These are phyloP conservation scores for Jackrogersella minutella DNA, from an alignment of 495 filamentous ascomycete genomes.

Conservation along the genomic window DNA sequence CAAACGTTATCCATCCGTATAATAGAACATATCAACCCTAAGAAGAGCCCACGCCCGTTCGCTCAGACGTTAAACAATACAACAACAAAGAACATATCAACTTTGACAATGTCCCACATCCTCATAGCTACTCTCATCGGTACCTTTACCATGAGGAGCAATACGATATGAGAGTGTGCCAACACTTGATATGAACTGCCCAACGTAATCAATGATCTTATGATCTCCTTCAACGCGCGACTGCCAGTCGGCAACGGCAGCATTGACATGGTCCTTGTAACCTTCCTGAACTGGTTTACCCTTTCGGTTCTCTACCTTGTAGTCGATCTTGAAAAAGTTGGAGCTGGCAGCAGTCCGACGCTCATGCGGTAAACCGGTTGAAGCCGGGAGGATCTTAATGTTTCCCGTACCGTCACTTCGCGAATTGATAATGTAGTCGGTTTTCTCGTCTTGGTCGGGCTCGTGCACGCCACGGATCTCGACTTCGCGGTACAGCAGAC, in stretches of 20 bases:
- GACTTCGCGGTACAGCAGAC: not conserved
- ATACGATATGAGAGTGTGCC: not conserved
- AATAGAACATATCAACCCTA: too few relatives aligned
- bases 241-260: not conserved
- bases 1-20: too few relatives aligned
- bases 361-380: not conserved
- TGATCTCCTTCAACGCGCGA: not conserved
- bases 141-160: not conserved
- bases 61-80: not conserved
- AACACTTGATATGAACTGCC: not conserved
- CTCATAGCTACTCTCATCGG: not conserved
- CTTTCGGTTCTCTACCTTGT: not conserved
- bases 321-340: not conserved
- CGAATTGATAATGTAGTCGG: not conserved
- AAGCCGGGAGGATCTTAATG: not conserved
- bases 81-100: not conserved
- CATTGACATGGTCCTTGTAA: not conserved
- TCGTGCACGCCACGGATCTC: not conserved
- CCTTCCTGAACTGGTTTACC: not conserved
- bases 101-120: not conserved
- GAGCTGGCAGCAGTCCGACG: not conserved
- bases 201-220: not conserved
- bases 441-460: not conserved
- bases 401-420: not conserved
- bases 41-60: too few relatives aligned